phyloP scores from a whole-genome alignment of 345 rosid species.

The Linum usitatissimum region DNA sequence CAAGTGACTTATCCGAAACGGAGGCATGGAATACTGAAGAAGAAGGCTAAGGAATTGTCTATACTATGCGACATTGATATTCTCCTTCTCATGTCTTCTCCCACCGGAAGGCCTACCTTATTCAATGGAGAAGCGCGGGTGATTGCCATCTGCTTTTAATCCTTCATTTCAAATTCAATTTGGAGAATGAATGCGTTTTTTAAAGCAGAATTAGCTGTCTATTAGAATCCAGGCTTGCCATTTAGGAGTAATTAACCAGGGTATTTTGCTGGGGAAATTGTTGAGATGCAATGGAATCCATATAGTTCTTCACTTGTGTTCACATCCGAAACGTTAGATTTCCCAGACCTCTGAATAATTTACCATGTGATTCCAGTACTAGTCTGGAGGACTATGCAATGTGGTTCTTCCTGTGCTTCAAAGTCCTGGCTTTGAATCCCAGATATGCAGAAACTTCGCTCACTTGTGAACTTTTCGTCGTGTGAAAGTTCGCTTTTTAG shows the following conservation, averaged over 20 bases:
- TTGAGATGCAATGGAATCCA: not conserved
- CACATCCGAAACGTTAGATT: too few relatives aligned
- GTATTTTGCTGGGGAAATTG: too few relatives aligned
- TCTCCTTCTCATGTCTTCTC: slow-evolving; percentile 84
- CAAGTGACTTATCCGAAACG: slow-evolving; percentile 80
- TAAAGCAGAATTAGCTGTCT: not conserved
- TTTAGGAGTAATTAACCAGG: too few relatives aligned
- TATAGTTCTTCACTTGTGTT: not conserved
- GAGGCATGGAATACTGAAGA: slow-evolving; percentile 73
- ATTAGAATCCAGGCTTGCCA: too few relatives aligned
- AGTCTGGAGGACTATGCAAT: too few relatives aligned
- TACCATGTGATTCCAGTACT: too few relatives aligned
- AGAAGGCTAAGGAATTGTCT: slow-evolving; percentile 81
- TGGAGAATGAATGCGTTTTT: not conserved
- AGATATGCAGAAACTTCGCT: too few relatives aligned
- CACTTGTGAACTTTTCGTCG: too few relatives aligned
- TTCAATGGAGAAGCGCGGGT: slow-evolving; percentile 77
- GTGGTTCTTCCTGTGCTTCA: too few relatives aligned
- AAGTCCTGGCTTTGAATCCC: too few relatives aligned
- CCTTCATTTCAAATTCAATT: not conserved
- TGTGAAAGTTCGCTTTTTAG: too few relatives aligned
- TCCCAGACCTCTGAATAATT: too few relatives aligned
- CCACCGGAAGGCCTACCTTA: slow-evolving; percentile 58
- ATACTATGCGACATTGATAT: slow-evolving; percentile 77
- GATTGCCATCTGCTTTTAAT: not conserved